These are phyloP conservation scores for Penicillium sp. DNA, from an alignment of 2,329 filamentous ascomycete genomes.

Conservation along the genomic window DNA sequence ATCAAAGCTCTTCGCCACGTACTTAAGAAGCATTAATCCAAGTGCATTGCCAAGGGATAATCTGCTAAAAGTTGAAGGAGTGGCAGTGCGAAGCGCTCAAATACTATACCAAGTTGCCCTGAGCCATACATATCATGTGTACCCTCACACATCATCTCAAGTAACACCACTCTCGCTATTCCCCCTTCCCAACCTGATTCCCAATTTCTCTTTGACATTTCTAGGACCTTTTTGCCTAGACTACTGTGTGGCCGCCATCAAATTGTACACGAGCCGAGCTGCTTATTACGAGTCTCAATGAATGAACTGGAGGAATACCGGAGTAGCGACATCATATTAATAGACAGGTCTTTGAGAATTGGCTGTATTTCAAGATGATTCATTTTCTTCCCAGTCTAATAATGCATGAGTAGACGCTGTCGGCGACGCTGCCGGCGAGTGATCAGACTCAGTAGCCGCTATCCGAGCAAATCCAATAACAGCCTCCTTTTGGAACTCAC, in stretches of 20 bases:
- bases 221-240: background rate
- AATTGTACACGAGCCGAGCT: background rate
- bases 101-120: background rate
- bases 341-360: background rate
- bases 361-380: background rate
- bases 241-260: background rate
- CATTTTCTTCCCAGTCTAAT: background rate
- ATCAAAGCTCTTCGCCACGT: background rate
- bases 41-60: background rate
- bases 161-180: background rate
- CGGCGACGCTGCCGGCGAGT: background rate
- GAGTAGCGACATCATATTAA: background rate
- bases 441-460: background rate
- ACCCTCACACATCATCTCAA: background rate
- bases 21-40: background rate
- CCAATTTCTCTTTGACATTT: background rate
- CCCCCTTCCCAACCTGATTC: background rate
- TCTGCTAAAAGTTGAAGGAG: background rate
- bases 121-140: too few species aligned
- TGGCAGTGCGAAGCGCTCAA: background rate
- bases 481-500: constrained; percentile 12
- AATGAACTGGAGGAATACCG: background rate
- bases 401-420: constrained; percentile 6
- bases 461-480: constrained; percentile 7
- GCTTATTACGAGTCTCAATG: background rate